Evolutionary conservation across 768 basidiomycete species (phyloP), one percentile per base, ranked within the genome.

Genomic region (Serendipita vermifera): DNA sequence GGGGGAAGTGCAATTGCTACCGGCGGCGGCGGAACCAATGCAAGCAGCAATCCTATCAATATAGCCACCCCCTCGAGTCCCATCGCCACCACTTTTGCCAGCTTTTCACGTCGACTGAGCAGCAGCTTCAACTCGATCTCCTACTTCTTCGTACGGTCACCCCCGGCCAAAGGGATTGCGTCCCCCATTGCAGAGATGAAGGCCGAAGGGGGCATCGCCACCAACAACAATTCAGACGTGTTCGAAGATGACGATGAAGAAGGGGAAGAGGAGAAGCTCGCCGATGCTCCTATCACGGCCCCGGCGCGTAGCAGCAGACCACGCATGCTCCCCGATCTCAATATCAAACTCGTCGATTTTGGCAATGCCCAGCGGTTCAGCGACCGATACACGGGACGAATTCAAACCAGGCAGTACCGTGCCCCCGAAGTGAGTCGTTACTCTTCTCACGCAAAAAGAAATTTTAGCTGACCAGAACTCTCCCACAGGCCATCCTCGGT

Each of bases 401-500:
- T 93, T 61, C 92, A 94, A 71, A 96, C 91, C n/a, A 79, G 91
- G 38, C 91, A 94, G 66, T 96, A 96, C 67, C 84, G 91, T 59
- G 79, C 87, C 26, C 91, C 91, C n/a, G 91, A 96, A 68, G 46
- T 51, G n/a, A n/a, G n/a, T n/a, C n/a, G n/a, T n/a, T n/a, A n/a
- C n/a, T n/a, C n/a, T n/a, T n/a, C n/a, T n/a, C n/a, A n/a, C n/a
- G n/a, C n/a, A n/a, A n/a, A n/a, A n/a, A n/a, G n/a, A n/a, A n/a
- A n/a, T n/a, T n/a, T n/a, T n/a, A n/a, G n/a, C n/a, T n/a, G n/a
- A n/a, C n/a, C n/a, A n/a, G n/a, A n/a, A n/a, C n/a, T n/a, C n/a
- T n/a, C n/a, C n/a, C n/a, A n/a, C n/a, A n/a, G n/a, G 91, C 89
- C 55, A 91, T 96, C 62, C 72, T 93, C 15, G 91, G 92, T 15